phyloP scores from a whole-genome alignment of 2,329 filamentous ascomycete species.

The Geosmithia morbida region DNA sequence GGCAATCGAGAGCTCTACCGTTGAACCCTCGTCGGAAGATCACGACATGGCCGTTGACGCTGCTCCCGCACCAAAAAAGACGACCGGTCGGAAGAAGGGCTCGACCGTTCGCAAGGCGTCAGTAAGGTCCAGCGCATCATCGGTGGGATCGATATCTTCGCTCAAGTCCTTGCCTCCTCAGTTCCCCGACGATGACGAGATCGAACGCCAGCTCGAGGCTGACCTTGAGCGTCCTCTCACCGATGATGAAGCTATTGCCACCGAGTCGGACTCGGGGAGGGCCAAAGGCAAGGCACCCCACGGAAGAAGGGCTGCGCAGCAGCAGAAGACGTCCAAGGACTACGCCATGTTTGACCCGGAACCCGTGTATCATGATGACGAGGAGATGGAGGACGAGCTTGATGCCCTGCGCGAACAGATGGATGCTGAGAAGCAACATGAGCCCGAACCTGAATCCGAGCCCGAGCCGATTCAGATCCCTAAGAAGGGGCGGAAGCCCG shows the following conservation, averaged over 20 bases:
- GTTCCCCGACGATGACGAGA: conserved; percentile 46
- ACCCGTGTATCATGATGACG: conserved; percentile 28
- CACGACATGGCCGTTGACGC: conserved; percentile 4
- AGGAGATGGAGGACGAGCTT: conserved; percentile 34
- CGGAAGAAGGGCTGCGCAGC: conserved; percentile 10
- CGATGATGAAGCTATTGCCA: conserved; percentile 34
- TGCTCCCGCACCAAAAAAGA: conserved; percentile 10
- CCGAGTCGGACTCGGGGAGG: conserved; percentile 30
- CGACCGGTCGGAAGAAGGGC: conserved; percentile 25
- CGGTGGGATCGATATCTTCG: conserved; percentile 35
- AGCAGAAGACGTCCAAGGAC: conserved; percentile 16
- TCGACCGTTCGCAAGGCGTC: conserved; percentile 13
- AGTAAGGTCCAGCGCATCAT: conserved; percentile 21
- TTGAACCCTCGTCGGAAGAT: conserved; percentile 21
- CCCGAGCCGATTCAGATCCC: conserved; percentile 25
- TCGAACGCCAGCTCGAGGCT: conserved; percentile 50
- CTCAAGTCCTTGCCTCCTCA: conserved; percentile 24
- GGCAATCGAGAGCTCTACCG: conserved; percentile 20
- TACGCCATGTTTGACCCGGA: conserved; percentile 39
- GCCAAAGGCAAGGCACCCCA: conserved; percentile 12
- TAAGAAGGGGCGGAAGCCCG: conserved; percentile 40
- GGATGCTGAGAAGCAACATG: conserved; percentile 17
- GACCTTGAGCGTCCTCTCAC: conserved; percentile 44
- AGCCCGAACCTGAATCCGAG: conserved; percentile 3
- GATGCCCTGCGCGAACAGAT: conserved; percentile 33